These are phyloP conservation scores for Herpetomonas samuelpessoai DNA, from an alignment of 208 protist genomes.

Conservation along the genomic window DNA sequence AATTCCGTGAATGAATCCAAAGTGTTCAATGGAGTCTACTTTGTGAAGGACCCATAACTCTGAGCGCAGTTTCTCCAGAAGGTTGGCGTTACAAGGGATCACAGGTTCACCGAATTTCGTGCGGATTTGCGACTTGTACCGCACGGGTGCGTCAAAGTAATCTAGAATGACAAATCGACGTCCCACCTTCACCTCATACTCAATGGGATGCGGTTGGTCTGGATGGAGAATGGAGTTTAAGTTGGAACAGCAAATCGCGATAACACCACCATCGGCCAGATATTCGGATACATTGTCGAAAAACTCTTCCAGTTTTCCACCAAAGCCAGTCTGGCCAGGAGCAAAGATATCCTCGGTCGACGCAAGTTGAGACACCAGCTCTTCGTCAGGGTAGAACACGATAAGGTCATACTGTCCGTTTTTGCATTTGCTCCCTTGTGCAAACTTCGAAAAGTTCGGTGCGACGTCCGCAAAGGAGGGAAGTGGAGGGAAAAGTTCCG, in stretches of 20 bases:
- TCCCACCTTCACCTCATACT: slow-evolving; percentile 89
- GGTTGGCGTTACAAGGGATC: background rate
- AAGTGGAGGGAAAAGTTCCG: slow-evolving; percentile 52
- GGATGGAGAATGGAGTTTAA: slow-evolving; percentile 67
- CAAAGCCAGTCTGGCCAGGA: slow-evolving; percentile 46
- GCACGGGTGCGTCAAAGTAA: slow-evolving; percentile 83
- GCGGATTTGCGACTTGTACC: slow-evolving; percentile 28
- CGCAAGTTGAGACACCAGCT: slow-evolving; percentile 36
- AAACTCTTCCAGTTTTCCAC: slow-evolving; percentile 75
- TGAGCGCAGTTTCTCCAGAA: slow-evolving; percentile 61
- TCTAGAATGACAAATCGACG: slow-evolving; percentile 88
- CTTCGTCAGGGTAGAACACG: slow-evolving; percentile 77
- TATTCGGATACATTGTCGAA: slow-evolving; percentile 67
- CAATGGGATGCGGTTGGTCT: slow-evolving; percentile 65
- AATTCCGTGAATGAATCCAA: slow-evolving; percentile 84
- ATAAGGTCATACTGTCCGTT: slow-evolving; percentile 64
- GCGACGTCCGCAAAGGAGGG: background rate
- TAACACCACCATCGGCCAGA: slow-evolving; percentile 69
- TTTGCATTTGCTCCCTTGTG: slow-evolving; percentile 2
- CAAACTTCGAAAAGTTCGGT: too few relatives aligned
- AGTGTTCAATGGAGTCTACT: slow-evolving; percentile 63
- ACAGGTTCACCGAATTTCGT: slow-evolving; percentile 23
- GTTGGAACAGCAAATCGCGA: slow-evolving; percentile 84
- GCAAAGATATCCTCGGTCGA: slow-evolving; percentile 43
- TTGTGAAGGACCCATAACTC: slow-evolving; percentile 89